Base-by-base conservation (phyloP, 306 rosid genomes). In the Casuarina cunninghamiana region DNA sequence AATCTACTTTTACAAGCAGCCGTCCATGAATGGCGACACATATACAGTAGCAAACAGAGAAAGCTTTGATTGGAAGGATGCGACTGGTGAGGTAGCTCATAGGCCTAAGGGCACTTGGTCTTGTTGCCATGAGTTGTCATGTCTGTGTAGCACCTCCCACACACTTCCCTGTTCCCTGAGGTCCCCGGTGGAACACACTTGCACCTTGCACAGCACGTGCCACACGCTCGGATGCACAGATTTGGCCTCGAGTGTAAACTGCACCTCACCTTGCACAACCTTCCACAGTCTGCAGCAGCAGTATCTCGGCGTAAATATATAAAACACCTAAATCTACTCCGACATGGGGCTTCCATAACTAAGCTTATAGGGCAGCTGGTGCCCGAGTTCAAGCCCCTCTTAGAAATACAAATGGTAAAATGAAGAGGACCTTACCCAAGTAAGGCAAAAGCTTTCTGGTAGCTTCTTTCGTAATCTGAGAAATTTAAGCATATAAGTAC, bases 101-200 rank as follows among this genome's bases (percentile, higher is more conserved):
- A 32, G 39, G 39, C 38, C 63, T 53, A 84, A 65, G 88, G 85
- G 81, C 85, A 81, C 69, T 84, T 85, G 82, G 77, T 54, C 48
- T 46, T 67, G 37, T 81, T 78, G 68, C 79, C 79, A 72, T 85
- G 88, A 58, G 88, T 85, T 3, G 86, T 81, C 88, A 85, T 85
- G n/a, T 85, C 86, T 1, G 86, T 75, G 69, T 85, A 81, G 77
- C 88, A 85, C 4, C 35, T 75, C 35, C 88, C 88, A 68, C 88
- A 85, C 41, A 50, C 53, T 49, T 85, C 85, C 75, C 85, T 49
- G 75, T 85, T 85, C 61, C 88, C 88, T 7, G 77, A 41, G n/a
- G 82, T 85, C 10, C 88, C 86, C 10, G 86, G 88, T 17, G 88
- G 88, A 35, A 85, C 88, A 48, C 88, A 85, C 60, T 82, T 82